A percentile compares a stretch with the other conserved stretches of the same genome.
Evolutionary conservation across 1,284 basidiomycete genomes (phyloP).

Genomic region (Cutaneotrichosporon sp.): DNA sequence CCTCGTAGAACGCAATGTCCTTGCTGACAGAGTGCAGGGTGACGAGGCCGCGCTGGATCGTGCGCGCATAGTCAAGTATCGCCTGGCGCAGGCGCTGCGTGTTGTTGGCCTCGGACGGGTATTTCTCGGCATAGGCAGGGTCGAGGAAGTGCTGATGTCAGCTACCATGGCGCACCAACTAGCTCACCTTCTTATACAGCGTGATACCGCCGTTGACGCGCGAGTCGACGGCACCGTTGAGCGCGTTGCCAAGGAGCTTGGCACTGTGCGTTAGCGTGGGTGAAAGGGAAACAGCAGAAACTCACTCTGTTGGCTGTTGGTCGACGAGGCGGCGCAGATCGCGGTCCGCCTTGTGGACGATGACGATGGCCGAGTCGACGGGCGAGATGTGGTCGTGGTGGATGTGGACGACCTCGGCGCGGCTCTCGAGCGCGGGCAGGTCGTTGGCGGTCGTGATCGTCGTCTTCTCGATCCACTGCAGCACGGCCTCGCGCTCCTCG

Average conservation of each 20-base stretch:
- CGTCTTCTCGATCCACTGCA: slow-evolving; percentile 86
- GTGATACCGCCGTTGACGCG: slow-evolving; percentile 75
- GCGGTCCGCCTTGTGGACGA: slow-evolving; percentile 61
- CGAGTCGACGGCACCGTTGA: slow-evolving; percentile 85
- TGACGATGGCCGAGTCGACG: slow-evolving; percentile 76
- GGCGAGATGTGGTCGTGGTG: slow-evolving; percentile 81
- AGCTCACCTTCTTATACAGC: slow-evolving; percentile 57
- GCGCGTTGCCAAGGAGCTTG: slow-evolving; percentile 80
- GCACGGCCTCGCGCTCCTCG: slow-evolving; percentile 57
- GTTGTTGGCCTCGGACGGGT: slow-evolving; percentile 70
- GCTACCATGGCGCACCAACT: not conserved
- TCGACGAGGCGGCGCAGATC: slow-evolving; percentile 28
- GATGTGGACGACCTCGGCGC: slow-evolving; percentile 82
- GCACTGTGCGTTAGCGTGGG: slow-evolving; percentile 58
- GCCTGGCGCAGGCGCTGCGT: slow-evolving; percentile 70
- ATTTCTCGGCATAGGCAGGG: slow-evolving; percentile 65
- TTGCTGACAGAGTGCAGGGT: slow-evolving; percentile 75
- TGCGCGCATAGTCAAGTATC: slow-evolving; percentile 81
- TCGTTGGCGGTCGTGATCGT: slow-evolving; percentile 78
- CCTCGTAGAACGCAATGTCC: slow-evolving; percentile 89
- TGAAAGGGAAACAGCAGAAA: not conserved
- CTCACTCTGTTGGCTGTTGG: slow-evolving; percentile 37
- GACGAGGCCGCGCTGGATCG: slow-evolving; percentile 78
- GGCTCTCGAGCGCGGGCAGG: slow-evolving; percentile 87
- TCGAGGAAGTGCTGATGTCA: slow-evolving; percentile 62